Evolutionary conservation across 805 yeast species (phyloP).

Genomic region (Sporopachydermia quercuum): DNA sequence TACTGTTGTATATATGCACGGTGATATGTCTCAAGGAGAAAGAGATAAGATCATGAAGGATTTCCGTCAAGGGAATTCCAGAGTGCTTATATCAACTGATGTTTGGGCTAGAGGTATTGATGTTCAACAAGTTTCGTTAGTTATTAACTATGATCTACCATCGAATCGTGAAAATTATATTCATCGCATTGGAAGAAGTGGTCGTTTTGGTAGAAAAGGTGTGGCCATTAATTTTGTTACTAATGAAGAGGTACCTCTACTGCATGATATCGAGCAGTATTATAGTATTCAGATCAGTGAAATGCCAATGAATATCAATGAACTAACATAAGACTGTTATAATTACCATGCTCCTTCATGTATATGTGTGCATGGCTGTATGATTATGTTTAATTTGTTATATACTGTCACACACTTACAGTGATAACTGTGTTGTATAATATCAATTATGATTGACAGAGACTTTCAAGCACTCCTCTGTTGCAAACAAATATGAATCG

Average conservation of each 20-base stretch:
- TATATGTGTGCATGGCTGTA: not conserved
- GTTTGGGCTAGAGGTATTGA: slow-evolving; percentile 98
- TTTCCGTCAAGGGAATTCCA: slow-evolving; percentile 84
- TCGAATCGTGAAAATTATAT: slow-evolving; percentile 86
- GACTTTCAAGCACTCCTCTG: too few species aligned
- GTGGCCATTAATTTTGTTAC: slow-evolving; percentile 93
- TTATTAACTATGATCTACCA: slow-evolving; percentile 91
- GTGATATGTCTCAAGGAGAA: slow-evolving; percentile 91
- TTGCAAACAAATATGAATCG: too few species aligned
- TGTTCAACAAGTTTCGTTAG: slow-evolving; percentile 94
- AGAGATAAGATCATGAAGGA: slow-evolving; percentile 92
- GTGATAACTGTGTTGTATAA: not conserved
- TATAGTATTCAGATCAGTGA: slow-evolving; percentile 64
- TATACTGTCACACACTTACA: not conserved
- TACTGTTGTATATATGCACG: slow-evolving; percentile 93
- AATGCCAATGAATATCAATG: slow-evolving; percentile 56
- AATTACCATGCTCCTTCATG: slow-evolving; percentile 2
- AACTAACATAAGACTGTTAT: slow-evolving; percentile 14
- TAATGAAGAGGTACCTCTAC: slow-evolving; percentile 52
- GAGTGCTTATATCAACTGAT: slow-evolving; percentile 92
- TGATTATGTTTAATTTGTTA: not conserved
- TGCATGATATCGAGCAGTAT: slow-evolving; percentile 62
- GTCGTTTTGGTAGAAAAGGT: slow-evolving; percentile 97
- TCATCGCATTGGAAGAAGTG: slow-evolving; percentile 97
- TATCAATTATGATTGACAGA: too few species aligned